Conservation (phyloP, 2,329 filamentous ascomycete species). For the Fusarium clavum region DNA sequence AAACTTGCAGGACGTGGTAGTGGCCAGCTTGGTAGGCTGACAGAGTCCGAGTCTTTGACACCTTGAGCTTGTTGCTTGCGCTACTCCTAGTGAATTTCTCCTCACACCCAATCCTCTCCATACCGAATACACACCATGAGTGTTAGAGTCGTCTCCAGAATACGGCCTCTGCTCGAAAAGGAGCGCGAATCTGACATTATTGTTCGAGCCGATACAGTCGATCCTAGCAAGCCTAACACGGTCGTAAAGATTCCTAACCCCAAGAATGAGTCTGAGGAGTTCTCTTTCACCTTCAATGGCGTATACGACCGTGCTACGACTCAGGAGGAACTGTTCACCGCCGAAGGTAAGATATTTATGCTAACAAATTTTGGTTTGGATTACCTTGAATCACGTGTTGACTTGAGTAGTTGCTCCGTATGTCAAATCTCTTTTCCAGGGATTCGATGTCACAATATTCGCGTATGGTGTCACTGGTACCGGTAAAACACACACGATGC, state of each 20-base stretch:
- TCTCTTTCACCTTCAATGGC: constrained; percentile 93
- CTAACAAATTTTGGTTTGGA: constrained; percentile 9
- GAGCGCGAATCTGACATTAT: constrained; percentile 92
- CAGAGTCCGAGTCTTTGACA: constrained; percentile 33
- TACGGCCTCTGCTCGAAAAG: constrained; percentile 86
- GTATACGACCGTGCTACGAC: constrained; percentile 85
- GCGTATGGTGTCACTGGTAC: constrained; percentile 94
- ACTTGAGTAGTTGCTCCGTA: constrained; percentile 79
- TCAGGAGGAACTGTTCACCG: constrained; percentile 89
- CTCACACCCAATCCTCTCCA: constrained; percentile 26
- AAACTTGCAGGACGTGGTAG: constrained; percentile 39
- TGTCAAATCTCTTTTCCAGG: constrained; percentile 91
- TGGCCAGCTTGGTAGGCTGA: constrained; percentile 45
- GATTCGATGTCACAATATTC: constrained; percentile 88
- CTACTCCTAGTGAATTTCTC: constrained; percentile 11
- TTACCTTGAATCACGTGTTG: constrained; percentile 39
- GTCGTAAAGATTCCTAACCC: constrained; percentile 92
- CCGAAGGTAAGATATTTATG: constrained; percentile 73
- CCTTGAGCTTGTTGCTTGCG: constrained; percentile 26
- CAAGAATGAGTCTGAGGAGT: constrained; percentile 91
- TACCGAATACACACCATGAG: constrained; percentile 58
- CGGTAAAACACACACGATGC: constrained; percentile 96
- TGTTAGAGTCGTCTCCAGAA: constrained; percentile 89
- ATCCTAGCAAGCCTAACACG: constrained; percentile 70
- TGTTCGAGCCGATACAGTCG: constrained; percentile 73